Conservation (phyloP, 768 basidiomycete species). For the Amanita muscaria region DNA sequence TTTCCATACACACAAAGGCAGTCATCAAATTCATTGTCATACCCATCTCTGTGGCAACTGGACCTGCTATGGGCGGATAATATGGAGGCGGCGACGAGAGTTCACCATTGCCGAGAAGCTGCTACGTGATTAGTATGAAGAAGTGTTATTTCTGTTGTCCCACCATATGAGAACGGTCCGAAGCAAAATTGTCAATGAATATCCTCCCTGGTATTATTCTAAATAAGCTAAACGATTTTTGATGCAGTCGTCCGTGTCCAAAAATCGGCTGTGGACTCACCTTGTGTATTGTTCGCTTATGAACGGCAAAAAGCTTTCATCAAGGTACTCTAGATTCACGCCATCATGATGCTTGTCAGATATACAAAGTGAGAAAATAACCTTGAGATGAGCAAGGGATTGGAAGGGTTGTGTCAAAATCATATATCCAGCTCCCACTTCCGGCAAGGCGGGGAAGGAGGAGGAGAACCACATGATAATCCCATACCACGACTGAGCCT, state of each 20-base stretch:
- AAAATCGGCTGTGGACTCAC: conserved; percentile 20
- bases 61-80: conserved; percentile 12
- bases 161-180: conserved; percentile 74
- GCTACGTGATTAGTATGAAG: conserved; percentile 25
- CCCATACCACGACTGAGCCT: conserved; percentile 49
- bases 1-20: conserved; percentile 12
- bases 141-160: conserved; percentile 37
- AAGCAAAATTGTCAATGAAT: conserved; percentile 56
- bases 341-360: background rate
- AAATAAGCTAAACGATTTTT: conserved; percentile 58
- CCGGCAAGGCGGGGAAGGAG: conserved; percentile 27
- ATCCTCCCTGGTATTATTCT: conserved; percentile 45
- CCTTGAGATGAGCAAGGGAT: conserved; percentile 46
- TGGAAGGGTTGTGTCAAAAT: conserved; percentile 49
- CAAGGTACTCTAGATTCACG: conserved; percentile 33
- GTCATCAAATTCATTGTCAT: conserved; percentile 13
- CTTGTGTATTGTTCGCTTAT: conserved; percentile 33
- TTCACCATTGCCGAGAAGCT: conserved; percentile 27
- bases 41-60: conserved; percentile 6
- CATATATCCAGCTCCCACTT: conserved; percentile 50
- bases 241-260: no score
- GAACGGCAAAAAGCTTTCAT: conserved; percentile 32
- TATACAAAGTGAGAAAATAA: conserved; percentile 17
- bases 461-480: conserved; percentile 64
- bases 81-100: conserved; percentile 12